Percentiles rank a stretch among this genome's conserved stretches.
These are phyloP conservation scores for Aspergillus ruber DNA, from an alignment of 2,329 filamentous ascomycete genomes.

Conservation along the genomic window DNA sequence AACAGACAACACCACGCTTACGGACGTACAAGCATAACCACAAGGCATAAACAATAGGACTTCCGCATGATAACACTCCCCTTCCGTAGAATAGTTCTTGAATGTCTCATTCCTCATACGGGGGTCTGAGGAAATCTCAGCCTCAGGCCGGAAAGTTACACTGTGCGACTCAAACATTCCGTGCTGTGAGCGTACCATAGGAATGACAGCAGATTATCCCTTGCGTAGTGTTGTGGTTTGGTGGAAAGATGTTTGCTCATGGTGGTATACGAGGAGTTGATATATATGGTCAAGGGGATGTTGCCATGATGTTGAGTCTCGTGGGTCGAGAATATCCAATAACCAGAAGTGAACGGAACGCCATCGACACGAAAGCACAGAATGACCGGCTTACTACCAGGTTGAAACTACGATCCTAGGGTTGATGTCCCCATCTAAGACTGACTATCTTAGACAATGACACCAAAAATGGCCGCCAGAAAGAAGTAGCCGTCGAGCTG, in stretches of 20 bases:
- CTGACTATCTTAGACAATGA: not conserved
- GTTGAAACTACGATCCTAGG: not conserved
- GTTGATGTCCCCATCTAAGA: not conserved
- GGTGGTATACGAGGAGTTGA: no score
- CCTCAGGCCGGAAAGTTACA: not conserved
- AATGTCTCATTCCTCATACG: not conserved
- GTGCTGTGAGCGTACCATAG: not conserved
- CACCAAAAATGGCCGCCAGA: not conserved
- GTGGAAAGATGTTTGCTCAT: not conserved
- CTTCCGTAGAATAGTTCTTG: not conserved
- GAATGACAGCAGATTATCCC: not conserved
- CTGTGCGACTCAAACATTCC: not conserved
- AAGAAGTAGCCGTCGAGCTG: not conserved
- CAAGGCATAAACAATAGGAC: not conserved
- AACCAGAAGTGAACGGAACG: no score
- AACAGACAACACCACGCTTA: not conserved
- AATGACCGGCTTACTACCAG: not conserved
- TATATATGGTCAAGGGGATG: no score
- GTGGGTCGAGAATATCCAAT: no score
- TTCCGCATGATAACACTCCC: not conserved
- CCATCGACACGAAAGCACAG: no score
- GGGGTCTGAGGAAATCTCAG: not conserved
- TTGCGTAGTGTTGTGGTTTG: not conserved
- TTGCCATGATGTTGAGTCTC: no score
- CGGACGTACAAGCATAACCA: not conserved